phyloP scores from a whole-genome alignment of 2,329 filamentous ascomycete genomes.

The Sclerotinia subarctica region DNA sequence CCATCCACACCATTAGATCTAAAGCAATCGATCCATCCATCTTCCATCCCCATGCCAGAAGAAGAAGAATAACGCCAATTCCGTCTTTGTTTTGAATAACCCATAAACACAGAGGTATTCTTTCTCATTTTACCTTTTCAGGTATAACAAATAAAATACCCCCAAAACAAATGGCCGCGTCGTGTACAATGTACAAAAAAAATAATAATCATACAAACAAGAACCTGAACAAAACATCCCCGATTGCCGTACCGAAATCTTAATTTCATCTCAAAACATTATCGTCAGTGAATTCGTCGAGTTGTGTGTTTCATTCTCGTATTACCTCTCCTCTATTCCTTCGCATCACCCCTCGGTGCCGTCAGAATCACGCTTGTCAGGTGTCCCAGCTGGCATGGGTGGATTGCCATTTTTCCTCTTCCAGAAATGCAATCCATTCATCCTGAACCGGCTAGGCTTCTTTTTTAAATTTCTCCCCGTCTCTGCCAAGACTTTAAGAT shows the following conservation, averaged over 20 bases:
- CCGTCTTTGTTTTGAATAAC: conserved; percentile 16
- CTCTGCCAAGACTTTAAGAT: conserved; percentile 42
- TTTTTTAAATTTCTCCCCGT: conserved; percentile 55
- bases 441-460: conserved; percentile 60
- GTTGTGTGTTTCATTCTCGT: conserved; percentile 11
- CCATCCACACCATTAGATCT: conserved; percentile 2
- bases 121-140: conserved; percentile 5
- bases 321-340: background rate
- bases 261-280: conserved; percentile 23
- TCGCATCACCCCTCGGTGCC: conserved; percentile 8
- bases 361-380: conserved; percentile 17
- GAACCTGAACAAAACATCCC: conserved; percentile 18
- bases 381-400: conserved; percentile 25
- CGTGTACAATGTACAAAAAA: conserved; percentile 21
- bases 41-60: conserved; percentile 11
- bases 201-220: conserved; percentile 23
- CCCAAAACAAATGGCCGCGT: conserved; percentile 10
- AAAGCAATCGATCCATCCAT: background rate
- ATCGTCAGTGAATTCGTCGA: conserved; percentile 18
- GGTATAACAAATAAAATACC: background rate
- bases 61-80: conserved; percentile 7
- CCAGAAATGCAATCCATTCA: conserved; percentile 46
- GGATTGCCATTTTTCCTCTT: conserved; percentile 37
- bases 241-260: conserved; percentile 17
- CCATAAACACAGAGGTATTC: conserved; percentile 21